Conservation (phyloP, 2,329 filamentous ascomycete species). For the Spiromastix sp. region DNA sequence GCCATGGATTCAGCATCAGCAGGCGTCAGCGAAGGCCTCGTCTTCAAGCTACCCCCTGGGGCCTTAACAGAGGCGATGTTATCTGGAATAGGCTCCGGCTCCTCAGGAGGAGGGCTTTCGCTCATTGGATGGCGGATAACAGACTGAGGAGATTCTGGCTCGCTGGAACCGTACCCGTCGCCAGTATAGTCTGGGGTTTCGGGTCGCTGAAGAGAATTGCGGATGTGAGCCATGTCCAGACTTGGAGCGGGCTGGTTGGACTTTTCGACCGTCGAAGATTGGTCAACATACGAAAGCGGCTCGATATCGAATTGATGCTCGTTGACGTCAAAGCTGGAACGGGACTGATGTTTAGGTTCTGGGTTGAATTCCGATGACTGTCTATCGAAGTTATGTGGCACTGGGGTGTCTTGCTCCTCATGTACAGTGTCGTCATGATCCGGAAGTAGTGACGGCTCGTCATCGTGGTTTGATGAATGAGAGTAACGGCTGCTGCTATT, state of each 20-base stretch:
- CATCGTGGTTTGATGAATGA: constrained; percentile 27
- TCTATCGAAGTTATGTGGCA: constrained; percentile 24
- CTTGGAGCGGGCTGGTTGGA: constrained; percentile 13
- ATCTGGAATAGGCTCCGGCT: constrained; percentile 56
- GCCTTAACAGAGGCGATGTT: constrained; percentile 81
- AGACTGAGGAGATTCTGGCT: constrained; percentile 71
- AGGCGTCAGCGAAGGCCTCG: constrained; percentile 75
- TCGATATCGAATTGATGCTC: constrained; percentile 33
- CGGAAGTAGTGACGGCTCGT: constrained; percentile 8
- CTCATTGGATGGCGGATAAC: constrained; percentile 70
- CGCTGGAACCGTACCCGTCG: constrained; percentile 41
- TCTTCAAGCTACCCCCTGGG: constrained; percentile 76
- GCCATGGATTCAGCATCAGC: constrained; percentile 78
- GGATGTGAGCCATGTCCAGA: constrained; percentile 25
- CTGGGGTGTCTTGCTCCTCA: constrained; percentile 24
- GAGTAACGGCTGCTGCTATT: constrained; percentile 51
- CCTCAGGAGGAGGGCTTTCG: constrained; percentile 28
- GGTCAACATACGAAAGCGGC: constrained; percentile 45
- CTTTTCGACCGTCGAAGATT: constrained; percentile 23
- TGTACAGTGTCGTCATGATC: constrained; percentile 19
- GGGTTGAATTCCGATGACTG: constrained; percentile 10
- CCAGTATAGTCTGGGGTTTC: constrained; percentile 43
- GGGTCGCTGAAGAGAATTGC: constrained; percentile 31
- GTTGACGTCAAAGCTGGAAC: constrained; percentile 36
- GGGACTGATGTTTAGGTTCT: constrained; percentile 24